Evolutionary conservation across 345 rosid species (phyloP).

Genomic region (Populus pruinosa): DNA sequence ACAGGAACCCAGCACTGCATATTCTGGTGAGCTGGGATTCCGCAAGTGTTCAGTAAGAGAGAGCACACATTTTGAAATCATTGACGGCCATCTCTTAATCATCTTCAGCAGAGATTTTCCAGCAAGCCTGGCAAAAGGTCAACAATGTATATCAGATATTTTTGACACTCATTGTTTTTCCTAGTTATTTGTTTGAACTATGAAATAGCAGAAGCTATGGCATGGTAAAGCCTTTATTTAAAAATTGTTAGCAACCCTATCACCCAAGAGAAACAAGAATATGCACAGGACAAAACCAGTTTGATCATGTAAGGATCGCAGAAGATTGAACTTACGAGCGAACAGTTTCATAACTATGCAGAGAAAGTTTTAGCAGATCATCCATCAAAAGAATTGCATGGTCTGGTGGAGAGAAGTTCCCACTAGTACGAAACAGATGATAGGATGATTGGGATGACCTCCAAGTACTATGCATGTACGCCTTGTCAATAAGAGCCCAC

Average conservation of each 20-base stretch:
- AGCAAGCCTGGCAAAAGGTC: conserved; percentile 71
- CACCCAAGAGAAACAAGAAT: neutral
- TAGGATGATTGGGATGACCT: conserved; percentile 92
- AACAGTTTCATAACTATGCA: conserved; percentile 95
- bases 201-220: neutral
- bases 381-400: conserved; percentile 64
- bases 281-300: neutral
- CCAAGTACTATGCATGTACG: conserved; percentile 96
- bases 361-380: conserved; percentile 76
- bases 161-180: neutral
- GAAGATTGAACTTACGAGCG: conserved; percentile 63
- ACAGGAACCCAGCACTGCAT: conserved; percentile 89
- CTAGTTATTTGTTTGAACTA: neutral
- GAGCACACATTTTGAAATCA: conserved; percentile 81
- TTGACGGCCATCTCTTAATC: conserved; percentile 91
- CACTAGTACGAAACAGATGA: conserved; percentile 76
- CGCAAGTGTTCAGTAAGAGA: conserved; percentile 64
- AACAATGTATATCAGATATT: conserved; percentile 15
- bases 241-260: neutral
- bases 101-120: conserved; percentile 85
- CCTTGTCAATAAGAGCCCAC: conserved; percentile 96
- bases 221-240: neutral
- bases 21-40: conserved; percentile 61
- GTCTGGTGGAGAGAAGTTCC: conserved; percentile 73
- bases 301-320: conserved; percentile 7